phyloP scores from a whole-genome alignment of 2,329 filamentous ascomycete species.

The Talaromyces sp. region DNA sequence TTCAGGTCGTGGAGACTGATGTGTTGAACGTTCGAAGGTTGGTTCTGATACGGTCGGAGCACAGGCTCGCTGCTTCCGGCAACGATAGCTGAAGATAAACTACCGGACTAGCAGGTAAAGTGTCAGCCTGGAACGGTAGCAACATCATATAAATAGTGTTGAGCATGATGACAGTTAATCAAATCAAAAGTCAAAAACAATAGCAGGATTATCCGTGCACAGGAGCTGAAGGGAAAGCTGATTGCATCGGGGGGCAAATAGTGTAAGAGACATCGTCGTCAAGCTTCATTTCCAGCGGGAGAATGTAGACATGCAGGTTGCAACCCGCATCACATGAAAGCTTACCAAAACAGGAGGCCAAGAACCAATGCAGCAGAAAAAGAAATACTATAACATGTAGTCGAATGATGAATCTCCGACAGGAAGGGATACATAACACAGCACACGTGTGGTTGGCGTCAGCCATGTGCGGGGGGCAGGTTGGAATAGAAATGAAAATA shows the following conservation, averaged over 20 bases:
- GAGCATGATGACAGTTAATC: background rate
- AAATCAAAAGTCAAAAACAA: background rate
- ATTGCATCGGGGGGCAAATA: background rate
- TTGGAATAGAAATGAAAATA: slow-evolving; percentile 1
- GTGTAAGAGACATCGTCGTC: background rate
- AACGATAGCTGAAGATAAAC: slow-evolving; percentile 1
- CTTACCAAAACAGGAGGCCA: slow-evolving; percentile 9
- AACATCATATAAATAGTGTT: background rate
- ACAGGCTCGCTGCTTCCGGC: slow-evolving; percentile 13
- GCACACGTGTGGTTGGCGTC: slow-evolving; percentile 11
- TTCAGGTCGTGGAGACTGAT: background rate
- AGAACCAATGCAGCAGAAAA: background rate
- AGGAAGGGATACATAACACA: background rate
- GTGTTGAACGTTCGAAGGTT: background rate
- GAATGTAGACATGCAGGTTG: slow-evolving; percentile 3
- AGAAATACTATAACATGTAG: background rate
- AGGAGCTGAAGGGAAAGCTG: background rate
- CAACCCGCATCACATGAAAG: slow-evolving; percentile 4
- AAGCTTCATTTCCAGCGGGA: slow-evolving; percentile 2
- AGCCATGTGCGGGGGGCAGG: slow-evolving; percentile 7
- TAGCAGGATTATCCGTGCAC: background rate
- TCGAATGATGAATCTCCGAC: background rate
- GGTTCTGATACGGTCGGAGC: slow-evolving; percentile 8
- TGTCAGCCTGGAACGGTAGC: slow-evolving; percentile 1
- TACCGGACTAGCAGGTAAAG: background rate